A percentile compares a stretch with the other conserved stretches of the same genome.
These are phyloP conservation scores for Penicillium ochrochloron DNA, from an alignment of 495 filamentous ascomycete genomes.

Conservation along the genomic window DNA sequence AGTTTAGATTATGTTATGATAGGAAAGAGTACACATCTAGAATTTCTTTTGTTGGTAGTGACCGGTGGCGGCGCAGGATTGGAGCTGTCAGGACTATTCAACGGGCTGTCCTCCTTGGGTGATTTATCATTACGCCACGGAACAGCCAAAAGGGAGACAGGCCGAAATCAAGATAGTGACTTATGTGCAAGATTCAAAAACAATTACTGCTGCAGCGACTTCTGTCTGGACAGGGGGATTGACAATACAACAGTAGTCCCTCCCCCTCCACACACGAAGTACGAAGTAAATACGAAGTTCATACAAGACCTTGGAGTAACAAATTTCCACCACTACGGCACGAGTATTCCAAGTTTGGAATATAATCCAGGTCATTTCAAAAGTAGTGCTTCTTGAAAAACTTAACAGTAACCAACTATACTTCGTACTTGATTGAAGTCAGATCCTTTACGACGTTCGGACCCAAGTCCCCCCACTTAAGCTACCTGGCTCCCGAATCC, in stretches of 20 bases:
- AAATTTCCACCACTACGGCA: not conserved
- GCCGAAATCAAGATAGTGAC: not conserved
- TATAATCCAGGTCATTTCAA: not conserved
- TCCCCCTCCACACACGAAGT: not conserved
- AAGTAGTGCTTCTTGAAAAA: not conserved
- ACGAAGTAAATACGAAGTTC: not conserved
- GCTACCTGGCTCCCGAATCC: conserved; percentile 1
- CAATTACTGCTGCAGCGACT: not conserved
- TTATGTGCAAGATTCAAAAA: not conserved
- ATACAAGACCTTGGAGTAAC: not conserved
- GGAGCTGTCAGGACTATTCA: not conserved
- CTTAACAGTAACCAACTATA: not conserved
- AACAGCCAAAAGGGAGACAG: not conserved
- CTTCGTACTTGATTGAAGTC: too few relatives aligned
- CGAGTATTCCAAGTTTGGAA: not conserved
- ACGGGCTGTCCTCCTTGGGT: not conserved
- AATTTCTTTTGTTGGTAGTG: not conserved
- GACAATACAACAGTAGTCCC: too few relatives aligned
- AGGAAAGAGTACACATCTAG: not conserved
- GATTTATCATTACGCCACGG: conserved; percentile 9
- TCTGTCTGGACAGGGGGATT: not conserved
- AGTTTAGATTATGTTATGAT: not conserved
- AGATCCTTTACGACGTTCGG: not conserved
- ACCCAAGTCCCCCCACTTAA: conserved; percentile 1
- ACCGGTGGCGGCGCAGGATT: not conserved